A percentile compares a stretch with the other conserved stretches of the same genome.
These are phyloP conservation scores for Asterella californica DNA, from an alignment of 225 moss, liverwort and hornwort species.

Conservation along the genomic window DNA sequence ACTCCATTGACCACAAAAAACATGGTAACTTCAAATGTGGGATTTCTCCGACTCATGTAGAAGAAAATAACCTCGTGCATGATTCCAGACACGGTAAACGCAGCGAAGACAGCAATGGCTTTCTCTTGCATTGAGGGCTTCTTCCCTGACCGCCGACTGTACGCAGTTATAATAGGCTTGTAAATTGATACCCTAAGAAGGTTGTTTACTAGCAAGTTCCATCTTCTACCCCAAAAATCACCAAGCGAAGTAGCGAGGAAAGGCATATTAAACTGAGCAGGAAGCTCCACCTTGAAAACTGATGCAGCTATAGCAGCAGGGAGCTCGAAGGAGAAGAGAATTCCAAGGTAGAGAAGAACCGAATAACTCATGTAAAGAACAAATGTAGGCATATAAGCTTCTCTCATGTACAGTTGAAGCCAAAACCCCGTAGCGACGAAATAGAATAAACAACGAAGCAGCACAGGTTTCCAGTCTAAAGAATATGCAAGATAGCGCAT, in stretches of 20 bases:
- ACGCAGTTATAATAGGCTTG: constrained; percentile 43
- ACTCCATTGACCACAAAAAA: constrained; percentile 65
- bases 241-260: constrained; percentile 63
- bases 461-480: constrained; percentile 13
- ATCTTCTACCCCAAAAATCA: constrained; percentile 87
- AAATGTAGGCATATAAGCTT: constrained; percentile 12
- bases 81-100: constrained; percentile 63
- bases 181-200: constrained; percentile 68
- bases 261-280: constrained; percentile 62
- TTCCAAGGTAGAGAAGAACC: constrained; percentile 40
- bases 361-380: constrained; percentile 33
- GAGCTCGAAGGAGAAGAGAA: constrained; percentile 60
- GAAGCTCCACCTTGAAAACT: constrained; percentile 52
- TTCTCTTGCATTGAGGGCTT: constrained; percentile 36
- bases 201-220: constrained; percentile 78
- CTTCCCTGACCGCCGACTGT: constrained; percentile 19
- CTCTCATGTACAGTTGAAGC: constrained; percentile 9
- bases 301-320: constrained; percentile 56
- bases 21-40: constrained; percentile 58
- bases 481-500: constrained; percentile 10
- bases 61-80: constrained; percentile 80
- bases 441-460: constrained; percentile 26
- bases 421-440: constrained; percentile 5
- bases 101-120: constrained; percentile 42
- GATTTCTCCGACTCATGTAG: constrained; percentile 45